These are phyloP conservation scores for Scleroderma citrinum DNA, from an alignment of 768 basidiomycete genomes.

Conservation along the genomic window DNA sequence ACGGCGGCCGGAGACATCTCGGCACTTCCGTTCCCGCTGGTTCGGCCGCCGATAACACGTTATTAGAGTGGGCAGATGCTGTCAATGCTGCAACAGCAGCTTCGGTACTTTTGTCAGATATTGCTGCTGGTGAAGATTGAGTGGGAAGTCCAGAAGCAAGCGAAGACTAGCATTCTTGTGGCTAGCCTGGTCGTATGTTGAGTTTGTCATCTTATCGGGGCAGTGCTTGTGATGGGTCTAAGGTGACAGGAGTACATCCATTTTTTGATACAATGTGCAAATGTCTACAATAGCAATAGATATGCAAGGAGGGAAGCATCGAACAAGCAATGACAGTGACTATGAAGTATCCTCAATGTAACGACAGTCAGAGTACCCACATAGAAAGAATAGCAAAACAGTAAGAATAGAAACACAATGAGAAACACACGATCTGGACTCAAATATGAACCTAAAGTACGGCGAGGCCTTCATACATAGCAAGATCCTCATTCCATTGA, in stretches of 20 bases:
- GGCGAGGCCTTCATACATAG: slow-evolving; percentile 31
- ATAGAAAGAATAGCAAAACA: slow-evolving; percentile 12
- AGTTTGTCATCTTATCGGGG: background rate
- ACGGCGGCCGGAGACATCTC: background rate
- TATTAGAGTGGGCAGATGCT: background rate
- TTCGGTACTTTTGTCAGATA: background rate
- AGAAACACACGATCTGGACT: slow-evolving; percentile 8
- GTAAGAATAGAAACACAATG: slow-evolving; percentile 9
- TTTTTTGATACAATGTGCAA: slow-evolving; percentile 17
- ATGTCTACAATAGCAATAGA: slow-evolving; percentile 24
- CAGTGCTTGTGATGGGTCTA: background rate
- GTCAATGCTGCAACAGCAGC: background rate
- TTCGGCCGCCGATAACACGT: background rate
- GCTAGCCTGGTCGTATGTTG: background rate
- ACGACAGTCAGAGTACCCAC: slow-evolving; percentile 7
- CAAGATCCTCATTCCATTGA: slow-evolving; percentile 15
- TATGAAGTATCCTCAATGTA: slow-evolving; percentile 12
- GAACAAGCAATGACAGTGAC: slow-evolving; percentile 7
- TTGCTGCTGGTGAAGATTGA: background rate
- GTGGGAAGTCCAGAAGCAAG: too few species aligned
- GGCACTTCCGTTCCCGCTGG: background rate
- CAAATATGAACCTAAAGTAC: slow-evolving; percentile 13
- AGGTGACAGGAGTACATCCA: slow-evolving; percentile 11
- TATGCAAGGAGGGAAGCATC: slow-evolving; percentile 4
- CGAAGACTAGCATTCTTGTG: background rate